Evolutionary conservation across 1,284 basidiomycete genomes (phyloP).

Genomic region (Boletus smithii): DNA sequence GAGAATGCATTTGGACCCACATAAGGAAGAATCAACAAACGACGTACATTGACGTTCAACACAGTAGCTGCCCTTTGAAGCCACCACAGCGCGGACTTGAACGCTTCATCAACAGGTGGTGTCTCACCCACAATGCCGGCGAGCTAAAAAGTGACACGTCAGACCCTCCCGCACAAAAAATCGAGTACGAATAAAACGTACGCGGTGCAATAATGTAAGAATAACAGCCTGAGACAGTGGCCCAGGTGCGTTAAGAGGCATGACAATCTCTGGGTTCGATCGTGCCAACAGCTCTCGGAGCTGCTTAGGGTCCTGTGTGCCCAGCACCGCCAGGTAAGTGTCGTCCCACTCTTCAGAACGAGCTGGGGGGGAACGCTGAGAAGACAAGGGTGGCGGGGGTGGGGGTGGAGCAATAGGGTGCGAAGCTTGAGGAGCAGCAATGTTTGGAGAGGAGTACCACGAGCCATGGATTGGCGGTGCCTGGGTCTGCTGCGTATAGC

Average conservation of each 20-base stretch:
- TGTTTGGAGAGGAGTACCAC: conserved; percentile 54
- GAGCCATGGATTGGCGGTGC: conserved; percentile 45
- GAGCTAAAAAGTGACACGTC: conserved; percentile 44
- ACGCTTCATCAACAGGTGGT: conserved; percentile 69
- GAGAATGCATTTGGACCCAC: conserved; percentile 11
- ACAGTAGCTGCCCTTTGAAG: conserved; percentile 66
- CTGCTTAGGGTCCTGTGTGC: conserved; percentile 66
- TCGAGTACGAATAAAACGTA: conserved; percentile 38
- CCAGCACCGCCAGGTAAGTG: conserved; percentile 68
- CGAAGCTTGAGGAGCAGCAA: conserved; percentile 72
- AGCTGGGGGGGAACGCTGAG: conserved; percentile 53
- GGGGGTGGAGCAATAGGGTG: conserved; percentile 70
- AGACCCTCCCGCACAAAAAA: conserved; percentile 9
- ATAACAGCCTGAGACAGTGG: conserved; percentile 79
- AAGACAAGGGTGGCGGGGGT: conserved; percentile 41
- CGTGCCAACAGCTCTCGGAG: conserved; percentile 68
- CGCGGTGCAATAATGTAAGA: conserved; percentile 74
- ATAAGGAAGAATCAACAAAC: background rate
- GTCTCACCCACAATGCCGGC: conserved; percentile 69
- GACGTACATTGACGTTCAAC: conserved; percentile 65
- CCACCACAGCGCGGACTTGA: conserved; percentile 82
- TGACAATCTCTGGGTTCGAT: conserved; percentile 72
- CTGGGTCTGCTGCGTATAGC: conserved; percentile 39
- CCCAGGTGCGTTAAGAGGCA: conserved; percentile 65
- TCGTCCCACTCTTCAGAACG: conserved; percentile 78